A percentile compares a stretch with the other conserved stretches of the same genome.
phyloP scores from a whole-genome alignment of 495 filamentous ascomycete species.

The Rusavskia elegans region DNA sequence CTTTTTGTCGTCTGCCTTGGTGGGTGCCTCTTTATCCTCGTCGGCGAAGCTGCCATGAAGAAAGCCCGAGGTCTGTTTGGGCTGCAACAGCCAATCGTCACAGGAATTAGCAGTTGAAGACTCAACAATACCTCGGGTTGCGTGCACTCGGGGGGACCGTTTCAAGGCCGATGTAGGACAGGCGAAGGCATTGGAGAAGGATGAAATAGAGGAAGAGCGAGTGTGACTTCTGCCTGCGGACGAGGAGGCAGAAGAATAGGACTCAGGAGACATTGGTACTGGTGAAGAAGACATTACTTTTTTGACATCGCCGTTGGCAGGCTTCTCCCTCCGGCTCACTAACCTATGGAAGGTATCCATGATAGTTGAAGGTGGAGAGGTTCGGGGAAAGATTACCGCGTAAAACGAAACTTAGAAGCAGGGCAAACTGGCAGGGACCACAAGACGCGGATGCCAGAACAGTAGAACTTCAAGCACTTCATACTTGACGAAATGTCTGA shows the following conservation, averaged over 20 bases:
- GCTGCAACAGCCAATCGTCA: slow-evolving; percentile 20
- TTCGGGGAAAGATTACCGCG: not conserved
- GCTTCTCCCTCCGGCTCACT: not conserved
- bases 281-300: slow-evolving; percentile 1
- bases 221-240: not conserved
- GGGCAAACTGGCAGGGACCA: too few relatives aligned
- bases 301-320: not conserved
- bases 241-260: not conserved
- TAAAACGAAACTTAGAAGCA: too few relatives aligned
- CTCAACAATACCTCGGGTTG: slow-evolving; percentile 10
- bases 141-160: slow-evolving; percentile 13
- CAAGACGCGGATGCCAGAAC: too few relatives aligned
- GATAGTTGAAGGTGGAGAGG: not conserved
- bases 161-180: slow-evolving; percentile 14
- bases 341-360: not conserved
- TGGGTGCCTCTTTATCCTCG: slow-evolving; percentile 32
- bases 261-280: not conserved
- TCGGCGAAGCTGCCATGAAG: slow-evolving; percentile 39
- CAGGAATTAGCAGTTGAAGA: slow-evolving; percentile 20
- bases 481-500: too few relatives aligned
- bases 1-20: slow-evolving; percentile 39
- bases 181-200: slow-evolving; percentile 18
- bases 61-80: slow-evolving; percentile 21
- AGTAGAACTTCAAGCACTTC: too few relatives aligned
- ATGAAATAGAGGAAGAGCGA: slow-evolving; percentile 10